A percentile compares a stretch with the other conserved stretches of the same genome.
phyloP scores from a whole-genome alignment of 306 rosid genomes.

The Trifolium fragiferum region DNA sequence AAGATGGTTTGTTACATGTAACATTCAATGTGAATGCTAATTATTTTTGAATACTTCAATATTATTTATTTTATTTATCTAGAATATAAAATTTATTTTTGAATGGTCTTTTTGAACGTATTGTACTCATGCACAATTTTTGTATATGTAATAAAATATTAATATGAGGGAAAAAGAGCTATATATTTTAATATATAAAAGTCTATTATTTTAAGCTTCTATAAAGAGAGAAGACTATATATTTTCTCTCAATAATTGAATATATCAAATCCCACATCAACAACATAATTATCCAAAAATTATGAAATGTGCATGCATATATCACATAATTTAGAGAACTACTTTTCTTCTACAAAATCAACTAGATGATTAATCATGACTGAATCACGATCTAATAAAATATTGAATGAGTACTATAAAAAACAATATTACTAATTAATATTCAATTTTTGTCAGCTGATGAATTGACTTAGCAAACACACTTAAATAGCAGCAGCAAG shows the following conservation, averaged over 20 bases:
- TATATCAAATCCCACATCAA: background rate
- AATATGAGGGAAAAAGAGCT: too few species aligned
- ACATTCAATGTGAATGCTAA: too few species aligned
- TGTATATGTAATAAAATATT: too few species aligned
- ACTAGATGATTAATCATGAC: too few species aligned
- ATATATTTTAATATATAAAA: background rate
- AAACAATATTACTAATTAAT: background rate
- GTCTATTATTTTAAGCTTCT: background rate
- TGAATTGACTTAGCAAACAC: background rate
- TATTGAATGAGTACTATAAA: background rate
- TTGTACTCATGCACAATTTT: too few species aligned
- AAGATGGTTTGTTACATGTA: too few species aligned
- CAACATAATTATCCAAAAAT: background rate
- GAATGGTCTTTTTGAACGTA: too few species aligned
- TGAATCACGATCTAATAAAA: background rate
- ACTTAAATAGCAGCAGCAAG: constrained; percentile 2
- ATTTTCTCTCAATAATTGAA: background rate
- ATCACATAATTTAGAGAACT: background rate
- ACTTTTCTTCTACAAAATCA: constrained; percentile 1
- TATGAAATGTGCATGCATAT: background rate
- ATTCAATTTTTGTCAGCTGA: background rate
- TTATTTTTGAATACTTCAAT: too few species aligned
- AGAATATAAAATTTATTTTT: too few species aligned
- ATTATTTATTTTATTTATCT: too few species aligned
- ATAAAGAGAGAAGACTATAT: background rate